These are phyloP conservation scores for Macroventuria anomochaeta DNA, from an alignment of 2,329 filamentous ascomycete genomes.

Conservation along the genomic window DNA sequence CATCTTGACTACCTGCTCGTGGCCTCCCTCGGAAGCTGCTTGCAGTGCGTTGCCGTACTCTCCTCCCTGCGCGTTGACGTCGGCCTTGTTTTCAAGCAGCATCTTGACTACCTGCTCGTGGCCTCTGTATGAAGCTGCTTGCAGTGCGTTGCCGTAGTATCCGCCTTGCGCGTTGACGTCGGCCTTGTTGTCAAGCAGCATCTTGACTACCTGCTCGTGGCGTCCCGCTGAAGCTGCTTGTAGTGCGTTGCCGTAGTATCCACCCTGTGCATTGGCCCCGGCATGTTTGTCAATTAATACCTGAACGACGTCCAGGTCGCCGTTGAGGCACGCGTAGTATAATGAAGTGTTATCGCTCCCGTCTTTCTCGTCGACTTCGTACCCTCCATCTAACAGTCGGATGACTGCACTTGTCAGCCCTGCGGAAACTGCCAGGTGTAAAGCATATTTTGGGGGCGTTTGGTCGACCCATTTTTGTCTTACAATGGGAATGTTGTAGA, in stretches of 20 bases:
- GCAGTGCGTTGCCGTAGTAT: too few relatives aligned
- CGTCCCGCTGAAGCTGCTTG: neutral
- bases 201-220: neutral
- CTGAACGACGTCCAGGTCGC: neutral
- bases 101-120: slow-evolving; percentile 3
- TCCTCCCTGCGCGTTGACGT: neutral
- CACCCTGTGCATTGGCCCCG: too few relatives aligned
- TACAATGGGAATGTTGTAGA: slow-evolving; percentile 20
- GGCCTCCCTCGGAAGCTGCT: neutral
- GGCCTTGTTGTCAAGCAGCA: too few relatives aligned
- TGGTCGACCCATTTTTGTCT: slow-evolving; percentile 14
- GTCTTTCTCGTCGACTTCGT: slow-evolving; percentile 17
- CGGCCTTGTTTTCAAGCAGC: neutral
- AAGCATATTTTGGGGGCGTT: slow-evolving; percentile 21
- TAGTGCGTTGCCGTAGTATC: neutral
- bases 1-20: slow-evolving; percentile 2
- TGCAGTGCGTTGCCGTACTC: neutral
- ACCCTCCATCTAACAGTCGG: slow-evolving; percentile 19
- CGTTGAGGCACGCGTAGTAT: neutral
- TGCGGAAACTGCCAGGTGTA: slow-evolving; percentile 23
- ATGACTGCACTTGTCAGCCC: slow-evolving; percentile 14
- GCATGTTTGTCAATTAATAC: neutral
- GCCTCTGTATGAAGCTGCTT: too few relatives aligned
- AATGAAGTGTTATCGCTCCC: slow-evolving; percentile 5
- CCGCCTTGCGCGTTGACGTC: neutral